These are phyloP conservation scores for Lactifluus subvellereus DNA, from an alignment of 768 basidiomycete species.

Conservation along the genomic window DNA sequence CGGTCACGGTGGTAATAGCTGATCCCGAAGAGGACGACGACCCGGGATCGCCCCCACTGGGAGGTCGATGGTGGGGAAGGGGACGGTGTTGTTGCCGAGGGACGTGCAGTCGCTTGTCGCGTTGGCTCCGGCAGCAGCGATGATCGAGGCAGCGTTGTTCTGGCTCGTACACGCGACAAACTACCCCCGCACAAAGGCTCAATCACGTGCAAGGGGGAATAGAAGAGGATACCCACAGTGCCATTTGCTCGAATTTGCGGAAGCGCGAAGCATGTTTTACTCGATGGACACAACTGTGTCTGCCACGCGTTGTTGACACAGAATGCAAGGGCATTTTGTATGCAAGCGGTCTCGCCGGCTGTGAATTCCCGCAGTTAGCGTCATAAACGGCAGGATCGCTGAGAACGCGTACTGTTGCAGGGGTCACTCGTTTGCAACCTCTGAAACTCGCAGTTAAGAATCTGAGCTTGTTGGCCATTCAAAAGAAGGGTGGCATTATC, in stretches of 20 bases:
- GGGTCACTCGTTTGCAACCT: constrained; percentile 37
- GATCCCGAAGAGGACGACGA: constrained; percentile 28
- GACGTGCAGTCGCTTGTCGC: constrained; percentile 30
- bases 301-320: constrained; percentile 43
- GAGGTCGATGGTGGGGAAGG: constrained; percentile 23
- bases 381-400: background rate
- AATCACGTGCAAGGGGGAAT: background rate
- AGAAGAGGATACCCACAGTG: constrained; percentile 35
- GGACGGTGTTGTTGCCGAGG: constrained; percentile 19
- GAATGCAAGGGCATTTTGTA: constrained; percentile 35
- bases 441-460: constrained; percentile 44
- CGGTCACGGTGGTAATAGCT: constrained; percentile 28
- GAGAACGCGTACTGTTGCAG: constrained; percentile 39
- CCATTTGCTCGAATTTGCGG: constrained; percentile 41
- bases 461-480: constrained; percentile 48
- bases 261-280: constrained; percentile 46
- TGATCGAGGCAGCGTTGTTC: constrained; percentile 40
- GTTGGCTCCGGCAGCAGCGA: constrained; percentile 44
- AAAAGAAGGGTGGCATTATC: constrained; percentile 40
- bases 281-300: constrained; percentile 33
- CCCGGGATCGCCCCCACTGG: background rate
- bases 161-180: constrained; percentile 48
- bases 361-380: constrained; percentile 15
- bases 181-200: constrained; percentile 27
- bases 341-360: constrained; percentile 44